Evolutionary conservation across 306 rosid genomes (phyloP).

Genomic region (Cucurbita moschata): DNA sequence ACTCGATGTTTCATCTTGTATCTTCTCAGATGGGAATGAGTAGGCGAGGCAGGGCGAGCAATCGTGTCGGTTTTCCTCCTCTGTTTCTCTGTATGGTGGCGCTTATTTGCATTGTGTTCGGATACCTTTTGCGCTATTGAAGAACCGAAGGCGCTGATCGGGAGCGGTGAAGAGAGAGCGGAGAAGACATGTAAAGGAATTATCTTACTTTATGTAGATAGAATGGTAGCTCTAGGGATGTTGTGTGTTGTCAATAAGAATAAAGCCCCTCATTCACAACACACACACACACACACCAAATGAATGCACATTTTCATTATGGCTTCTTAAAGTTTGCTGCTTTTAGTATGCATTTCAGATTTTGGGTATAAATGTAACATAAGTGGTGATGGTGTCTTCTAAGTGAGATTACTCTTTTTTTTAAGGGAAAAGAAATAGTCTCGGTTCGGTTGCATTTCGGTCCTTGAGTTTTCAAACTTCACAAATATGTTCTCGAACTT

Average conservation of each 20-base stretch:
- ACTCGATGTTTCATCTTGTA: neutral
- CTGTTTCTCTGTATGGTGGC: constrained; percentile 76
- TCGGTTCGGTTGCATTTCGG: too few species aligned
- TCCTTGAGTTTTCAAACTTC: too few species aligned
- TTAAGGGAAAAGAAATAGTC: too few species aligned
- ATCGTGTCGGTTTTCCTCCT: constrained; percentile 67
- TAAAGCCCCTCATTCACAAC: neutral
- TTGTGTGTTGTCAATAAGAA: constrained; percentile 2
- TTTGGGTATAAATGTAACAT: neutral
- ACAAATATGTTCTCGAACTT: too few species aligned
- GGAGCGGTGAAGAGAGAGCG: neutral
- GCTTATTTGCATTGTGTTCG: constrained; percentile 42
- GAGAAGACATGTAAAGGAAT: constrained; percentile 4
- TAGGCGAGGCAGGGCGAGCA: constrained; percentile 26
- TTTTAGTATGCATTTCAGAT: neutral
- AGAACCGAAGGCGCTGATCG: neutral
- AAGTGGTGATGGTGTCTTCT: neutral
- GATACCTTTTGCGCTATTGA: constrained; percentile 49
- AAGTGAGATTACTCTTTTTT: too few species aligned
- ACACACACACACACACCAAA: neutral
- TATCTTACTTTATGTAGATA: constrained; percentile 2
- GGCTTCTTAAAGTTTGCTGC: neutral
- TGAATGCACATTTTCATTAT: neutral
- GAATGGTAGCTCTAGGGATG: neutral
- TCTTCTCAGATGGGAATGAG: constrained; percentile 46